Evolutionary conservation across 352 stramenopile species (phyloP), one percentile per base, ranked within the genome.

Genomic region (Globisporangium iwayamae): DNA sequence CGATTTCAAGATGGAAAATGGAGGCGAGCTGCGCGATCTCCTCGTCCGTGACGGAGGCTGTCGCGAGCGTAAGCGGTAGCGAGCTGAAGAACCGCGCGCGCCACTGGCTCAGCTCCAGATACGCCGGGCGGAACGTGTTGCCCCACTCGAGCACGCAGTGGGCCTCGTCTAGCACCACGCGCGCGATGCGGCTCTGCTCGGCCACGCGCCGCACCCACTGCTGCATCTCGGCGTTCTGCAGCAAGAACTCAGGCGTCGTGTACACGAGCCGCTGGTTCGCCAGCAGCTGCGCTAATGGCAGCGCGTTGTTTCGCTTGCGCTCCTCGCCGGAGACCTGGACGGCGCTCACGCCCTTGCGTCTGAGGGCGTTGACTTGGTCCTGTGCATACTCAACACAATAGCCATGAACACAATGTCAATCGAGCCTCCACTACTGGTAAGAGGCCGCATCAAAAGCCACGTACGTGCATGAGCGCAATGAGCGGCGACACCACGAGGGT

Each of bases 101-200:
- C 74, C 78, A 92, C 8, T 74, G 79, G 34, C 79, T 74, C 3
- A 94, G 58, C 62, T 88, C 68, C 43, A 94, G 52, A 60, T 93
- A 94, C 56, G 72, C 73, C 7, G 85, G 84, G 3, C 83, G 79
- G 58, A 94, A 94, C 14, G 79, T 74, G 65, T 83, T 89, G 3
- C 83, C 83, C 85, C 85, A 94, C 67, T 94, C 83, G 30, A 92
- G 59, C 0, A 94, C 70, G 59, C 85, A 93, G 53, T 94, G 85
- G 6, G 83, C 83, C 67, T 94, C 85, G 56, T 94, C 85, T 54
- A 93, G 48, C 32, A 94, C 85, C 51, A 94, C 64, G 13, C 83
- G 79, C 14, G 48, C 75, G 22, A 94, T 59, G 20, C 58, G 67
- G 1, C 55, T 18, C 14, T 72, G 60, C 2, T 66, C 62, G 8